Evolutionary conservation across 164 flowering plant genomes (phyloP), one percentile per base, ranked within the genome.

Genomic region (Umbellularia californica): DNA sequence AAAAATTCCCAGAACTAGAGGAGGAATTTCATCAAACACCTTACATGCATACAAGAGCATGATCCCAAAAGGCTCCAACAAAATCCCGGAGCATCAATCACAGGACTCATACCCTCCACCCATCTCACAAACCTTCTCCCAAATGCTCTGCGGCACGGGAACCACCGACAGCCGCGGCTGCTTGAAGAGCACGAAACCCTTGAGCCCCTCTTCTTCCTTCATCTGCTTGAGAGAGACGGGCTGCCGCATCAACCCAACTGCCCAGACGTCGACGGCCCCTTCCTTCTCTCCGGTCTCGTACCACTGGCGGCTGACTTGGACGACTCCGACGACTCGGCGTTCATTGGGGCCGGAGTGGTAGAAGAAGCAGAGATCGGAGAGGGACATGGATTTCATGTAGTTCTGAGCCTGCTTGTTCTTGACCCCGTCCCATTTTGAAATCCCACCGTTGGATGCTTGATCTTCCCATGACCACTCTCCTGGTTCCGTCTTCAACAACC

Each of bases 391-490:
- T 83, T 89, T 92, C 84, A 96, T 87, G 79, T 92, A 19, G 70
- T 91, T 91, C 76, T 85, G 93, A 27, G 99, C 99, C 76, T 94
- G 97, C 79, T 82, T 87, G 90, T 96, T 96, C 81, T 88, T 94
- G 9, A 94, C 99, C 2, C 97, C 98, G 72, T 96, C 97, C 99
- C 99, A 96, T 10, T 82, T 81, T 5, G 92, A 83, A 3, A 86
- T 2, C 51, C 93, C 95, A 3, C 81, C 86, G 78, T 90, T 90
- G 24, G 94, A 87, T 0, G 85, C 83, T 78, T 96, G 99, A 77
- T 96, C 97, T 1, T 86, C 89, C 99, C 99, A 94, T 25, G 99
- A 96, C 99, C 98, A 96, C 72, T 88, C 92, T 28, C 87, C 84
- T 7, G 91, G 87, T 76, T 96, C 99, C 6, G 99, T 96, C 79